A percentile compares a stretch with the other conserved stretches of the same genome.
Conservation (phyloP, 2,329 filamentous ascomycete species). For the Beauveria pseudobassiana region DNA sequence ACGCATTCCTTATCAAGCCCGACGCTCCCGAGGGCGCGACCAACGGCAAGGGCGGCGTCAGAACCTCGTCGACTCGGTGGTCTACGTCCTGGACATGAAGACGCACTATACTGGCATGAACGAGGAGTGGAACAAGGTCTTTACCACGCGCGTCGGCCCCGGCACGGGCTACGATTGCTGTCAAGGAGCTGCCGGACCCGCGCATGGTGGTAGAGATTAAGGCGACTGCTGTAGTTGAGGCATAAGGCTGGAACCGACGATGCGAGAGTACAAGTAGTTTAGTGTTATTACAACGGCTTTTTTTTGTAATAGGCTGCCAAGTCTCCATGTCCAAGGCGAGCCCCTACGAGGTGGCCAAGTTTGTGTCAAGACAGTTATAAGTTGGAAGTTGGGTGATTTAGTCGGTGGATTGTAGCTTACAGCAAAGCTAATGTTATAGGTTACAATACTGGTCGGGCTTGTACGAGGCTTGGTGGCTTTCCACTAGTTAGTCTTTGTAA, state of each 20-base stretch:
- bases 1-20: not conserved
- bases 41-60: constrained; percentile 27
- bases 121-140: constrained; percentile 39
- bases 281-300: no score
- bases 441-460: no score
- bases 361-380: no score
- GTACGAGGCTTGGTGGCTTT: no score
- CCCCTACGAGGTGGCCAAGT: no score
- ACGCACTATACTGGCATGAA: constrained; percentile 36
- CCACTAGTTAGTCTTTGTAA: no score
- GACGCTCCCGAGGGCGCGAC: constrained; percentile 17
- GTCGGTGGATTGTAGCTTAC: no score
- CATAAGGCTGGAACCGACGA: not conserved
- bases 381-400: no score
- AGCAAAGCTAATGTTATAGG: no score
- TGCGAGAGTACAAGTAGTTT: no score
- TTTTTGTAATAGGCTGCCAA: no score
- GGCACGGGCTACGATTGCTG: constrained; percentile 26
- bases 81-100: constrained; percentile 35
- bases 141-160: constrained; percentile 28
- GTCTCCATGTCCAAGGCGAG: no score
- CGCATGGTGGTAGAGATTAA: constrained; percentile 27
- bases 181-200: constrained; percentile 24
- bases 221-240: constrained; percentile 20
- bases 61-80: constrained; percentile 32